Evolutionary conservation across 2,329 filamentous ascomycete genomes (phyloP), one percentile per base, ranked within the genome.

Genomic region (Colletotrichum coccodes): DNA sequence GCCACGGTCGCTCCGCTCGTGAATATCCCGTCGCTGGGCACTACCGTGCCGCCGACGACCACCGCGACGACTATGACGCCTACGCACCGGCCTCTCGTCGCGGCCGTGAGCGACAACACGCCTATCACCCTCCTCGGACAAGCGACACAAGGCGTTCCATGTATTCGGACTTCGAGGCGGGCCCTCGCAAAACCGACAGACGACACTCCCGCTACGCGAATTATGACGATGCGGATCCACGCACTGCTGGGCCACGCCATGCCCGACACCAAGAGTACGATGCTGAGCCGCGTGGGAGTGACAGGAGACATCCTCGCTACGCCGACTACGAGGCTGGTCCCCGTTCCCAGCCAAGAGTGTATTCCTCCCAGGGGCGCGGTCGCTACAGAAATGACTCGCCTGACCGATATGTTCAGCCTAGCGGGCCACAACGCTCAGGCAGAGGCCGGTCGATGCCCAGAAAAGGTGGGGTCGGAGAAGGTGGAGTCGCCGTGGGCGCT

Each of bases 61-160:
- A 40, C 21, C n/a, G 49, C 38, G 12, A 66, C 21, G 53, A 53
- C n/a, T 59, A 54, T 42, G 65, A 64, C 21, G 30, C 40, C 3
- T 47, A 57, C 34, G 40, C 40, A 18, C 56, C 66, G 3, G 62
- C 54, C 6, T 67, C 66, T 49, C 63, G 46, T 21, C 62, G 42
- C 26, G 62, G 56, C 32, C 66, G 52, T 12, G 66, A 69, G 23
- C 62, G 66, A 9, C 65, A 64, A 11, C 60, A 65, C n/a, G 64
- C 57, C 12, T 62, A 64, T 26, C 60, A 71, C 50, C 70, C 70
- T 16, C 70, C 70, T 8, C 56, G 60, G n/a, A 70, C 62, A 38
- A 62, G 62, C 23, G 70, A 71, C n/a, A 70, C 70, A 6, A 70
- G 68, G 30, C 62, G 60, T 16, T 36, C 49, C 21, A 65, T 34